Base-by-base conservation (phyloP, 1,284 basidiomycete species). In the Earliella scabrosa region DNA sequence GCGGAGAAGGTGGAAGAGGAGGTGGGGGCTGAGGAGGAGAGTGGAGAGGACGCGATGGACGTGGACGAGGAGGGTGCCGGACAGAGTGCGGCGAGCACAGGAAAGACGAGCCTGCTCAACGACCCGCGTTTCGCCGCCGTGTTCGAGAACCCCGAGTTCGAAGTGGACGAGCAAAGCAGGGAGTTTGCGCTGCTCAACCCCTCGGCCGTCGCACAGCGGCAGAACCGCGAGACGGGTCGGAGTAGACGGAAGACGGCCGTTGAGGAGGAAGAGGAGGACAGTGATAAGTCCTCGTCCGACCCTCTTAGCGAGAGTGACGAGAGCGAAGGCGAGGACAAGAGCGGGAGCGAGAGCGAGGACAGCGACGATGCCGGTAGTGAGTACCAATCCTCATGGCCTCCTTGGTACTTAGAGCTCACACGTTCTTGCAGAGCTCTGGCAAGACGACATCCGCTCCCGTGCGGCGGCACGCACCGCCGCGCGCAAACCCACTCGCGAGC, bases 111-210 rank as follows among this genome's bases (percentile, higher is more conserved):
- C 50, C 74, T 99, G 60, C 83, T 98, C 59, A 85, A 77, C 45
- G 97, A 99, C 74, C 84, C 90, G 52, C 90, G 97, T 60, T 99
- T 99, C 83, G 81, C 88, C 54, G 90, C 89, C 51, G 80, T 99
- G 45, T 99, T 97, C 75, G 88, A 93, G 72, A 89, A 98, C 68
- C 90, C 94, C n/a, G 93, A 93, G 57, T 99, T 93, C 73, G 83
- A 93, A 69, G 92, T 99, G 63, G 96, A 99, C 73, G 90, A 95
- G 75, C 82, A 75, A 39, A 92, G 81, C 61, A 81, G 92, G 68
- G 97, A 98, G 75, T 99, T 83, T 69, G 90, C 90, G 21, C 75
- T 98, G 64, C 83, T 98, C 71, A 97, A 99, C 71, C 97, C 97
- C 4, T 95, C 93, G 8, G 77, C 85, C 6, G 81, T 82, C 31